These are phyloP conservation scores for Pavlovales sp. DNA, from an alignment of 208 protist genomes.

Conservation along the genomic window DNA sequence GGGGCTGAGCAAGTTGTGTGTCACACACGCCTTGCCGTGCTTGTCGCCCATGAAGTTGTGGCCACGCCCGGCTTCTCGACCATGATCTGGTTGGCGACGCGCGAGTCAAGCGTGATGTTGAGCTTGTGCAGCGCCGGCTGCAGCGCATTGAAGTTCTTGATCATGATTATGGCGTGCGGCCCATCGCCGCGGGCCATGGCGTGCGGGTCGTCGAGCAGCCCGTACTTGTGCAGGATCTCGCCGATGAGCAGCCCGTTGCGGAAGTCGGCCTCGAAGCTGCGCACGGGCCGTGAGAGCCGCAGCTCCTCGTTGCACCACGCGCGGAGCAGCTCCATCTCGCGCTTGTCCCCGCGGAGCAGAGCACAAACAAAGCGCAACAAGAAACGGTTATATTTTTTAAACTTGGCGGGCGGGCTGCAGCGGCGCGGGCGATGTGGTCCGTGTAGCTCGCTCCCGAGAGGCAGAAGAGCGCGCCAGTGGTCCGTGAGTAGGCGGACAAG, in stretches of 20 bases:
- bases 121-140: slow-evolving; percentile 26
- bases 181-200: background rate
- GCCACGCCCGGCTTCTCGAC: slow-evolving; percentile 11
- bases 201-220: background rate
- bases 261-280: slow-evolving; percentile 10
- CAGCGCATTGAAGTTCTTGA: background rate
- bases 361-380: too few species aligned
- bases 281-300: background rate
- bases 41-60: too few species aligned
- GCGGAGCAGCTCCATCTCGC: background rate
- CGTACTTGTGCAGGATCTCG: background rate
- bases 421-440: too few species aligned
- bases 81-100: slow-evolving; percentile 40
- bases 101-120: slow-evolving; percentile 15
- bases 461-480: too few species aligned
- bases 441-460: too few species aligned
- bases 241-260: slow-evolving; percentile 9
- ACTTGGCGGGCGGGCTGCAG: too few species aligned
- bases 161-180: background rate
- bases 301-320: slow-evolving; percentile 3
- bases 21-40: too few species aligned
- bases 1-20: too few species aligned
- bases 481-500: too few species aligned
- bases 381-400: too few species aligned
- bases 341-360: too few species aligned